A percentile compares a stretch with the other conserved stretches of the same genome.
Evolutionary conservation across 148 eudicot genomes (phyloP).

Genomic region (Vaccinium corymbosum): DNA sequence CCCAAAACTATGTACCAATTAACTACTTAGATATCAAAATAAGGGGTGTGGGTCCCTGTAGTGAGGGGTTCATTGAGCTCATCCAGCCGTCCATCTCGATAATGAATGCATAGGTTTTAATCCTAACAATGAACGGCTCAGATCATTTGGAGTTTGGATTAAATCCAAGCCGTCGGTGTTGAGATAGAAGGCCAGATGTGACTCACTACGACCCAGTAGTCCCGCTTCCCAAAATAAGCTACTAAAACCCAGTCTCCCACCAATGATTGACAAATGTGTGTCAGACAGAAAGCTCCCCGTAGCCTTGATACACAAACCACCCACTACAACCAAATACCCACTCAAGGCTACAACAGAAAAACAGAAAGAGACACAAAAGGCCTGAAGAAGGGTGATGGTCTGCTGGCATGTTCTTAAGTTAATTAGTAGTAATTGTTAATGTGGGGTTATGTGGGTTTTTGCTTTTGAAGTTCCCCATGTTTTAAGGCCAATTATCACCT

Average conservation of each 20-base stretch:
- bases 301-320: neutral
- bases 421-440: neutral
- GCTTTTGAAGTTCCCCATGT: neutral
- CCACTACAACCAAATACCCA: neutral
- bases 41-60: too few species aligned
- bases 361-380: neutral
- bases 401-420: neutral
- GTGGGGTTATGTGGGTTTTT: neutral
- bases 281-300: neutral
- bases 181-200: too few species aligned
- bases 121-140: too few species aligned
- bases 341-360: neutral
- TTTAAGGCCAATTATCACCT: neutral
- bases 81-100: too few species aligned
- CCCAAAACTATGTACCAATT: too few species aligned
- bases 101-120: too few species aligned
- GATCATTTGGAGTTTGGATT: too few species aligned
- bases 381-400: slow-evolving; percentile 6
- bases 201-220: too few species aligned
- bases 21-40: too few species aligned
- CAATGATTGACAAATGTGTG: neutral
- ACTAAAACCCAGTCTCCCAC: neutral
- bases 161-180: too few species aligned
- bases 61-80: too few species aligned
- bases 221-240: neutral